Evolutionary conservation across 768 basidiomycete species (phyloP).

Genomic region (Pisolithus sp.): DNA sequence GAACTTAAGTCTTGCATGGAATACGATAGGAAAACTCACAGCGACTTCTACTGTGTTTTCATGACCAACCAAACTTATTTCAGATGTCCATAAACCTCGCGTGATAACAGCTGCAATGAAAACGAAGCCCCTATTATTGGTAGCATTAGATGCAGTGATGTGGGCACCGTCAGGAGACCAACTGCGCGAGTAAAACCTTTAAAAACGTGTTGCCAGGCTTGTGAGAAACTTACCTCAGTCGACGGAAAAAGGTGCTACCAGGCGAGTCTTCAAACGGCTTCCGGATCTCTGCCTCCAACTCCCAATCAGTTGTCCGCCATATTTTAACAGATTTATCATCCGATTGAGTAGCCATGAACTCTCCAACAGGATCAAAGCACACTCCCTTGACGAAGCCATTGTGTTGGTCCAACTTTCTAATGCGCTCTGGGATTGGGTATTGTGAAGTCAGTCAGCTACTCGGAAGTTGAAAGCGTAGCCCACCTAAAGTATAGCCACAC

Average conservation of each 20-base stretch:
- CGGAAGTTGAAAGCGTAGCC: slow-evolving; percentile 12
- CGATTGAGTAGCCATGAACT: slow-evolving; percentile 95
- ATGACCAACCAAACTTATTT: slow-evolving; percentile 93
- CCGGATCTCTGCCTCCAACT: slow-evolving; percentile 71
- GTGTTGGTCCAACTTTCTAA: slow-evolving; percentile 81
- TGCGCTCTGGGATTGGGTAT: slow-evolving; percentile 48
- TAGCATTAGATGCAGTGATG: slow-evolving; percentile 95
- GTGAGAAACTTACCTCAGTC: slow-evolving; percentile 57
- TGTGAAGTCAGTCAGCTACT: not conserved
- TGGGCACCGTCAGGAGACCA: slow-evolving; percentile 99
- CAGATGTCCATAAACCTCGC: slow-evolving; percentile 81
- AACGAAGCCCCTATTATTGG: slow-evolving; percentile 91
- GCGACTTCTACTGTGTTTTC: slow-evolving; percentile 96
- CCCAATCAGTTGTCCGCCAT: slow-evolving; percentile 94
- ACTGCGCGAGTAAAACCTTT: slow-evolving; percentile 34
- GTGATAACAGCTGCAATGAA: slow-evolving; percentile 97
- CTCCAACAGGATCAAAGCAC: slow-evolving; percentile 97
- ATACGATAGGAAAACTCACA: slow-evolving; percentile 37
- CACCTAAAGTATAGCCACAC: slow-evolving; percentile 89
- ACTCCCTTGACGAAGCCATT: slow-evolving; percentile 98
- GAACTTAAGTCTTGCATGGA: slow-evolving; percentile 4
- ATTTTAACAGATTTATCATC: slow-evolving; percentile 96
- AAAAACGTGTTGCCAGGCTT: not conserved
- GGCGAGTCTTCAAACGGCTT: slow-evolving; percentile 94
- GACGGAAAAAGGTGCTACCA: slow-evolving; percentile 88